Conservation (phyloP, 2,329 filamentous ascomycete genomes). For the Venturia effusa region DNA sequence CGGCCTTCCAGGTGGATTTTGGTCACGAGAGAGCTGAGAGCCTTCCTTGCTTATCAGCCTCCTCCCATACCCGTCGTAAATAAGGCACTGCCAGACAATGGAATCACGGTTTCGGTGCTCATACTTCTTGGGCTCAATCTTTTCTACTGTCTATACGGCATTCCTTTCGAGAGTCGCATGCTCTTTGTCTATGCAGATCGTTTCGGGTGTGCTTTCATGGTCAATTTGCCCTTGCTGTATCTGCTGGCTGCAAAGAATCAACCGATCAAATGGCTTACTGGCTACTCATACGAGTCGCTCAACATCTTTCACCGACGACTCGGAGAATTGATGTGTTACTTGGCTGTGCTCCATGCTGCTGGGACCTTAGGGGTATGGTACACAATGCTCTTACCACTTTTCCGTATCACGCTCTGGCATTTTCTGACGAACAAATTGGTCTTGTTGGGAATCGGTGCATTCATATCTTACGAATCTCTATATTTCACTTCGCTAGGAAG, state of each 20-base stretch:
- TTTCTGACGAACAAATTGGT: conserved; percentile 45
- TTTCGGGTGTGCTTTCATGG: conserved; percentile 41
- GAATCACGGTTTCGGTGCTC: conserved; percentile 41
- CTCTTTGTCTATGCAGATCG: conserved; percentile 50
- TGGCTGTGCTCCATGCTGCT: conserved; percentile 44
- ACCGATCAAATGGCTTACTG: conserved; percentile 48
- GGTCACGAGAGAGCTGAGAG: conserved; percentile 14
- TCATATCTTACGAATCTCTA: conserved; percentile 48
- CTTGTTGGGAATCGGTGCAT: conserved; percentile 43
- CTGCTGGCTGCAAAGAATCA: conserved; percentile 57
- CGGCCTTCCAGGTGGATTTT: neutral
- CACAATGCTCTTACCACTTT: conserved; percentile 34
- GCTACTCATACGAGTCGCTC: conserved; percentile 54
- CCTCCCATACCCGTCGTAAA: conserved; percentile 45
- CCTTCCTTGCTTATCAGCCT: conserved; percentile 46
- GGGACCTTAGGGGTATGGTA: conserved; percentile 47
- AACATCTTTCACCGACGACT: conserved; percentile 56
- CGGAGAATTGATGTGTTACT: conserved; percentile 51
- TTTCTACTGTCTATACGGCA: conserved; percentile 46
- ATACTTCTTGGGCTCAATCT: conserved; percentile 43
- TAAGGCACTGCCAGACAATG: conserved; percentile 47
- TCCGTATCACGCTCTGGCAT: conserved; percentile 37
- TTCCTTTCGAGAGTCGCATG: conserved; percentile 33
- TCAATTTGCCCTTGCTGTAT: conserved; percentile 46
- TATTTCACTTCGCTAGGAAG: conserved; percentile 51